These are phyloP conservation scores for Oryza officinalis DNA, from an alignment of 176 grass and related monocot genomes.

Conservation along the genomic window DNA sequence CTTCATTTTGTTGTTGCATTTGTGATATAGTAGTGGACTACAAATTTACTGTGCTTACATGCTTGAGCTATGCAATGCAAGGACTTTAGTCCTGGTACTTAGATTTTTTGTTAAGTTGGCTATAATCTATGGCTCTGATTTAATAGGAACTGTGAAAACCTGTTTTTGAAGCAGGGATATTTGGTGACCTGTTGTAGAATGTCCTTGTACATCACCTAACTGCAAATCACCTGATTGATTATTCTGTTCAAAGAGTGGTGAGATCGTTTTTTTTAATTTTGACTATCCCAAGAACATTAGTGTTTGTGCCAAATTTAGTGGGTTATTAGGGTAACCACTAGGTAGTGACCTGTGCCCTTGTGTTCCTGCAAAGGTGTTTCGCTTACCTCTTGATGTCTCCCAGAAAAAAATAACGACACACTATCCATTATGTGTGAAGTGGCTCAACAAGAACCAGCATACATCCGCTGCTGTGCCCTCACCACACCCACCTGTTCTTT, in stretches of 20 bases:
- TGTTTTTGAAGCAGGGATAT: background rate
- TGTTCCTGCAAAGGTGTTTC: background rate
- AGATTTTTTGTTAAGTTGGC: background rate
- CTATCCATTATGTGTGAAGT: background rate
- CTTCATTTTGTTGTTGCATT: background rate
- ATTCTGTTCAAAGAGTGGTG: background rate
- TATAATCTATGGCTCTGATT: background rate
- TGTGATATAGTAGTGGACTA: background rate
- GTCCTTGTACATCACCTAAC: background rate
- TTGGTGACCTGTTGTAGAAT: slow-evolving; percentile 14
- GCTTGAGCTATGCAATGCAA: background rate
- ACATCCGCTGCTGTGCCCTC: background rate
- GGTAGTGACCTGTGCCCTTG: background rate
- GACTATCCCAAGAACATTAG: background rate
- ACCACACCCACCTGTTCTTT: background rate
- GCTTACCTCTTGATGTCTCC: background rate
- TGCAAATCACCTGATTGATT: background rate
- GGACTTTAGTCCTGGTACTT: background rate
- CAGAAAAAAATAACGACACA: background rate
- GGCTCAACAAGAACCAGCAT: background rate
- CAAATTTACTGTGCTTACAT: slow-evolving; percentile 15
- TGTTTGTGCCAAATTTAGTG: background rate
- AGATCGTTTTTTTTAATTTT: background rate
- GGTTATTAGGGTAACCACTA: background rate
- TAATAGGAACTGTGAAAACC: background rate